Evolutionary conservation across 2,329 filamentous ascomycete species (phyloP).

Genomic region (Proliferodiscus dingleyae): DNA sequence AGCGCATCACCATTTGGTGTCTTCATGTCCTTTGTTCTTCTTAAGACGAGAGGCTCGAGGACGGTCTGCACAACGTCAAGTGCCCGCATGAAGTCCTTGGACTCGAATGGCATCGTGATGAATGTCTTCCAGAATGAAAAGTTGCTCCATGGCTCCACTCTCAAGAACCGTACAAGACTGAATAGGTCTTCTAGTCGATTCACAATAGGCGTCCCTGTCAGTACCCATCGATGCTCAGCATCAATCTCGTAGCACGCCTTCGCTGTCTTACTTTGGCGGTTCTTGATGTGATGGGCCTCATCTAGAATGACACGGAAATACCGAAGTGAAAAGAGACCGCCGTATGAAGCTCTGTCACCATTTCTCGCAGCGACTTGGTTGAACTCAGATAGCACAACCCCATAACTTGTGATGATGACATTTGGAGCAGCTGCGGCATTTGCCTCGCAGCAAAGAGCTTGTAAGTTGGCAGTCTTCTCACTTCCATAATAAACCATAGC

Average conservation of each 20-base stretch:
- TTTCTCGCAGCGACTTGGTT: conserved; percentile 64
- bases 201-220: conserved; percentile 95
- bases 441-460: conserved; percentile 68
- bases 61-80: conserved; percentile 97
- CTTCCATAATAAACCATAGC: conserved; percentile 86
- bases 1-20: conserved; percentile 79
- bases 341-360: conserved; percentile 59
- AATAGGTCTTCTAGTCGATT: conserved; percentile 94
- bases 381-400: conserved; percentile 85
- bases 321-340: conserved; percentile 81
- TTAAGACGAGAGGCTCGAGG: conserved; percentile 88
- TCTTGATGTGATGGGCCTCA: conserved; percentile 92
- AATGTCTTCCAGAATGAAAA: conserved; percentile 99
- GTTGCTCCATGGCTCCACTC: conserved; percentile 96
- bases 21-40: conserved; percentile 97
- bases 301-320: conserved; percentile 96
- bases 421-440: conserved; percentile 77
- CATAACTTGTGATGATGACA: conserved; percentile 92
- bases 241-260: conserved; percentile 89
- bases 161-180: conserved; percentile 84
- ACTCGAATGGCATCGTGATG: conserved; percentile 95
- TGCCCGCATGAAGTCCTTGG: conserved; percentile 87
- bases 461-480: conserved; percentile 76
- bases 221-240: conserved; percentile 81
- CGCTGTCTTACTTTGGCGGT: conserved; percentile 83